Base-by-base conservation (phyloP, 2,329 filamentous ascomycete genomes). In the Trichoderma aggressivum region DNA sequence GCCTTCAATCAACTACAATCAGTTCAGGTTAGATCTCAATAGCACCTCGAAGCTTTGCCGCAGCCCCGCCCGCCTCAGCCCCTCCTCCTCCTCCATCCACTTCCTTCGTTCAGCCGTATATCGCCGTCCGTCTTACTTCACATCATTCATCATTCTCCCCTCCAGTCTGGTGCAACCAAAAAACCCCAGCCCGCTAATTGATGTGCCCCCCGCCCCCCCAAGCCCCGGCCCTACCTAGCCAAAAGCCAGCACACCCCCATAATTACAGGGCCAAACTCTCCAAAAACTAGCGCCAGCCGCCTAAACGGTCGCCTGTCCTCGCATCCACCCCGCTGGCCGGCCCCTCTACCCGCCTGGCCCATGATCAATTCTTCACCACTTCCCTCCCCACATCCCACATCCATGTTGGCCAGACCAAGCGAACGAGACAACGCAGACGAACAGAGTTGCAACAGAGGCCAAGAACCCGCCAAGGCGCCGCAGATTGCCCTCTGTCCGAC, bases 201-300 rank as follows among this genome's bases (percentile, higher is more conserved):
- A n/a, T n/a, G n/a, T n/a, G 30, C 47, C 47, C n/a, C 43, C 21
- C 28, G n/a, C n/a, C n/a, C n/a, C n/a, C n/a, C n/a, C n/a, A n/a
- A 58, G 60, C 60, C 60, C 34, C 34, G 16, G 43, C 43, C 50
- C 50, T 58, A 66, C 50, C 50, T 58, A 66, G 53, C 63, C 21
- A 66, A 39, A n/a, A 30, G 63, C 53, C 53, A 55, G 63, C 63
- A 53, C 43, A 39, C 63, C 65, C 65, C 65, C 65, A 68, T 68
- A 68, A 68, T 59, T 68, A 68, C 65, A 68, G 65, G 65, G 65
- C 65, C 50, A 66, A 66, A 56, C 63, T 66, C 32, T 53, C n/a
- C 56, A 34, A 26, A 30, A 34, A 14, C 60, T 68, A 61, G 55
- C 65, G 65, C 65, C 55, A 43, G 18, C 21, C 55, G 55, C 65